Percentiles rank a stretch among this genome's conserved stretches.
phyloP scores from a whole-genome alignment of 2,329 filamentous ascomycete species.

The Thelonectria discophora region DNA sequence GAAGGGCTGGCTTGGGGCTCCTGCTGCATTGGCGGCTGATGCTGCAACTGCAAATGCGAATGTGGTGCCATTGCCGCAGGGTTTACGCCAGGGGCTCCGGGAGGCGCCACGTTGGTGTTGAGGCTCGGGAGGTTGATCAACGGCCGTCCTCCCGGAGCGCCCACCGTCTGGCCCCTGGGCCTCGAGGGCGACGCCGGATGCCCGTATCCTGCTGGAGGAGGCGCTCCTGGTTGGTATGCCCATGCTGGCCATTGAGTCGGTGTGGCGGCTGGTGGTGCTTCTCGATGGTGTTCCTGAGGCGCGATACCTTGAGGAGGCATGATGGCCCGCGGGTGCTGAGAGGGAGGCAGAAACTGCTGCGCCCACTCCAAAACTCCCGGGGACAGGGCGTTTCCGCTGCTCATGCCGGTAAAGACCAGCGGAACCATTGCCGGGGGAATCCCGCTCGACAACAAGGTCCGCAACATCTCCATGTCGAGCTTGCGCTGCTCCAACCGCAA shows the following conservation, averaged over 20 bases:
- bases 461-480: slow-evolving; percentile 77
- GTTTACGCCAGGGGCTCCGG: slow-evolving; percentile 38
- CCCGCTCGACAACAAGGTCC: slow-evolving; percentile 72
- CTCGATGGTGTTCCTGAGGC: slow-evolving; percentile 65
- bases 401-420: slow-evolving; percentile 77
- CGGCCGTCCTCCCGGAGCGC: slow-evolving; percentile 51
- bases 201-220: slow-evolving; percentile 52
- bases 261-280: slow-evolving; percentile 55
- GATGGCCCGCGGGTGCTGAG: slow-evolving; percentile 58
- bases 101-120: slow-evolving; percentile 56
- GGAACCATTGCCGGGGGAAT: slow-evolving; percentile 80
- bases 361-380: slow-evolving; percentile 72
- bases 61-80: slow-evolving; percentile 51
- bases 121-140: slow-evolving; percentile 54
- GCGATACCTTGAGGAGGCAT: slow-evolving; percentile 59
- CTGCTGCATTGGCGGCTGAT: slow-evolving; percentile 64
- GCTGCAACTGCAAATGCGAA: slow-evolving; percentile 63
- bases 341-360: slow-evolving; percentile 69
- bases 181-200: slow-evolving; percentile 62
- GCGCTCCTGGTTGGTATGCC: slow-evolving; percentile 43
- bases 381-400: slow-evolving; percentile 65
- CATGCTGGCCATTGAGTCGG: slow-evolving; percentile 50
- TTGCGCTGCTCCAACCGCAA: slow-evolving; percentile 76
- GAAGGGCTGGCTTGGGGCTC: slow-evolving; percentile 70
- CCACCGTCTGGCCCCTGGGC: slow-evolving; percentile 60